Percentiles rank a stretch among this genome's conserved stretches.
phyloP scores from a whole-genome alignment of 2,329 filamentous ascomycete species.

The Dactylonectria macrodidyma region DNA sequence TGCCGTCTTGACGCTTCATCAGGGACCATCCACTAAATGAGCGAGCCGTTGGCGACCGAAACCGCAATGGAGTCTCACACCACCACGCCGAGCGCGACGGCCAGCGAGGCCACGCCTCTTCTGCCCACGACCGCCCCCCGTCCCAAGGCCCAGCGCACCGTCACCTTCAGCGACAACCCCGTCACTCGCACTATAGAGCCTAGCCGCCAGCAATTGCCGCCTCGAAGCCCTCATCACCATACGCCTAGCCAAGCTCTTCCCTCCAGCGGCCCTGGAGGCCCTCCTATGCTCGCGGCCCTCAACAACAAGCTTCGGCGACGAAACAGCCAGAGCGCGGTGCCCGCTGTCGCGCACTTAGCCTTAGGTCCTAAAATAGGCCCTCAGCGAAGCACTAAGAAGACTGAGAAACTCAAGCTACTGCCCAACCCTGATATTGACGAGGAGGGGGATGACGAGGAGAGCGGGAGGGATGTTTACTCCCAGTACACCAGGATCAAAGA shows the following conservation, averaged over 20 bases:
- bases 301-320: slow-evolving; percentile 90
- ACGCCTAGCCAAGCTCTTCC: slow-evolving; percentile 34
- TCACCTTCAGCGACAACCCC: slow-evolving; percentile 83
- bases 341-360: slow-evolving; percentile 54
- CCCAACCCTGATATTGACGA: slow-evolving; percentile 89
- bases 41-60: slow-evolving; percentile 18
- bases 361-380: slow-evolving; percentile 84
- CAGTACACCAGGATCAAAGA: slow-evolving; percentile 99
- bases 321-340: slow-evolving; percentile 80
- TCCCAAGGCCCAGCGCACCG: slow-evolving; percentile 70
- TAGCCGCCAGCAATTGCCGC: slow-evolving; percentile 49
- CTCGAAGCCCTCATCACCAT: slow-evolving; percentile 51
- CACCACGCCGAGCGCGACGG: slow-evolving; percentile 35
- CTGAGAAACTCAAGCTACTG: slow-evolving; percentile 96
- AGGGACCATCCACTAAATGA: slow-evolving; percentile 9
- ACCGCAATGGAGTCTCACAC: slow-evolving; percentile 47
- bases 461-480: slow-evolving; percentile 94
- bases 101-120: slow-evolving; percentile 55
- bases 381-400: slow-evolving; percentile 94
- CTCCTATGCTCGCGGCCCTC: slow-evolving; percentile 80
- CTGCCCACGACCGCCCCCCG: slow-evolving; percentile 53
- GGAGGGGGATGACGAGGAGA: slow-evolving; percentile 87
- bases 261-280: slow-evolving; percentile 54
- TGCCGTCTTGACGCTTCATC: slow-evolving; percentile 22
- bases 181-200: slow-evolving; percentile 74